Percentiles rank a stretch among this genome's conserved stretches.
Conservation (phyloP, 306 rosid genomes). For the Vigna radiata region DNA sequence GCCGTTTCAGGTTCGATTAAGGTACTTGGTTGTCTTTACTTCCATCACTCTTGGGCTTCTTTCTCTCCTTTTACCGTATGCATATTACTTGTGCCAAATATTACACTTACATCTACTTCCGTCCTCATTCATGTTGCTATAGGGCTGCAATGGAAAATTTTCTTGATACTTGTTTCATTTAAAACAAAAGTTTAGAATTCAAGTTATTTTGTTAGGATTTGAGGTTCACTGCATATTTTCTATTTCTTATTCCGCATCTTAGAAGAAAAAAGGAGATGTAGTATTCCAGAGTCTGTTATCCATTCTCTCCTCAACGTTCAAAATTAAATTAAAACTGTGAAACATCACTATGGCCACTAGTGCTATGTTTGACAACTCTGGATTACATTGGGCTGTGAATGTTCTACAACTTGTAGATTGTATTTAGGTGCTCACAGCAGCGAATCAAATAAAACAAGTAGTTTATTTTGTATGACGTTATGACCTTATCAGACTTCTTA, state of each 20-base stretch:
- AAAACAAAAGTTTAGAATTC: background rate
- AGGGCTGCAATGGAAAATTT: constrained; percentile 26
- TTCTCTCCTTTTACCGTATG: constrained; percentile 32
- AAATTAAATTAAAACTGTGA: background rate
- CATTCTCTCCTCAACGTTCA: background rate
- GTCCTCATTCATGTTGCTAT: constrained; percentile 9
- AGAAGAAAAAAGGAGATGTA: constrained; percentile 35
- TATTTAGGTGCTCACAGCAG: constrained; percentile 22
- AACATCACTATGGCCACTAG: constrained; percentile 13
- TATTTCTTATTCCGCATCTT: constrained; percentile 31
- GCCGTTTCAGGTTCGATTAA: constrained; percentile 73
- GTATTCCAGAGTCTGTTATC: background rate
- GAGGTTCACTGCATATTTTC: constrained; percentile 35
- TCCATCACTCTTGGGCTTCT: background rate
- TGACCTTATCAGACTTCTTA: background rate
- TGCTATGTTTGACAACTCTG: constrained; percentile 9
- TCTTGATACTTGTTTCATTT: constrained; percentile 29
- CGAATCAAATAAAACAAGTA: background rate
- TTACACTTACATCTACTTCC: constrained; percentile 13
- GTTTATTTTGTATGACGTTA: background rate
- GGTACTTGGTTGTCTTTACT: constrained; percentile 53
- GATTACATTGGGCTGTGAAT: background rate
- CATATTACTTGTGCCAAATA: constrained; percentile 7
- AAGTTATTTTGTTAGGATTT: constrained; percentile 26
- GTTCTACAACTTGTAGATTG: constrained; percentile 1